These are phyloP conservation scores for Blepharisma undulans DNA, from an alignment of 169 alveolate species.

Conservation along the genomic window DNA sequence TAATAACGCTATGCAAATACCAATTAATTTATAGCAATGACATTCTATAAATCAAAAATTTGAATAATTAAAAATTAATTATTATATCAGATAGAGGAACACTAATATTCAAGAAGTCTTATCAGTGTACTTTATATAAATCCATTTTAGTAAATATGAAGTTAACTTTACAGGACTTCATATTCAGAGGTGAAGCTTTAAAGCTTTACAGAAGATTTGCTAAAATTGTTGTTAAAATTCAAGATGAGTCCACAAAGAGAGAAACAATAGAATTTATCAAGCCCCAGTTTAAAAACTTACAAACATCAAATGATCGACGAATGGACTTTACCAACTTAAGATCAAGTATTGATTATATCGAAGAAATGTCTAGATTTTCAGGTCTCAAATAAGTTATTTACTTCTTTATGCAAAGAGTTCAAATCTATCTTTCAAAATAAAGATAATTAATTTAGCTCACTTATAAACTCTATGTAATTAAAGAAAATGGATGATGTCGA, in stretches of 20 bases:
- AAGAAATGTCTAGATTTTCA: neutral
- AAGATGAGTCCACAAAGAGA: neutral
- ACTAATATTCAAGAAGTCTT: neutral
- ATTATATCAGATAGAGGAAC: neutral
- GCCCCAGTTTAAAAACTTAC: neutral
- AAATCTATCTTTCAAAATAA: neutral
- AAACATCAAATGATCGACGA: neutral
- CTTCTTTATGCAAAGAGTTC: neutral
- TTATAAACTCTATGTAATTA: neutral
- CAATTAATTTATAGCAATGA: neutral
- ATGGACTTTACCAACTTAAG: neutral
- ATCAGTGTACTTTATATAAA: too few species aligned
- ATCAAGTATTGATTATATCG: neutral
- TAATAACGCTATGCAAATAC: neutral
- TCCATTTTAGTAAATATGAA: neutral
- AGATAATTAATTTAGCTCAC: neutral
- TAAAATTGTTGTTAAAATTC: neutral
- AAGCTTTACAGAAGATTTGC: neutral
- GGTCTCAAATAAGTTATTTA: neutral
- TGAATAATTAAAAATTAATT: too few species aligned
- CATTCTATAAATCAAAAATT: too few species aligned
- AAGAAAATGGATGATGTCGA: neutral
- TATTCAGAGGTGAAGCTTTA: neutral
- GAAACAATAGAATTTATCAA: neutral
- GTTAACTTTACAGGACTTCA: neutral